A percentile compares a stretch with the other conserved stretches of the same genome.
Conservation (phyloP, 805 yeast species). For the Candida koratica region DNA sequence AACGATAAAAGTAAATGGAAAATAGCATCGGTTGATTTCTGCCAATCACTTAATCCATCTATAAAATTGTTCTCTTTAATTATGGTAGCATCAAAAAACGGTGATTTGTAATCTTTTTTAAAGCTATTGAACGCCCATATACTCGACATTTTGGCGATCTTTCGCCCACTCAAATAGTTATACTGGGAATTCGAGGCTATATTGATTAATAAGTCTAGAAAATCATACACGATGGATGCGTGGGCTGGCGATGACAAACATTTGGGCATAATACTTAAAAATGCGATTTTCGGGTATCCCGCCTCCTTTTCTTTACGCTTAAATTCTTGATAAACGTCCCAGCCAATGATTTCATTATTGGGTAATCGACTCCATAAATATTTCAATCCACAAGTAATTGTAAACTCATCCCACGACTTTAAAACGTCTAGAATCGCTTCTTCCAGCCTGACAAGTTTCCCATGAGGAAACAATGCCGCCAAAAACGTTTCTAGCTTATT, state of each 20-base stretch:
- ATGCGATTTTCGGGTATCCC: conserved; percentile 67
- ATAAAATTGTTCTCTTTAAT: conserved; percentile 42
- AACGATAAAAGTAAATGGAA: conserved; percentile 77
- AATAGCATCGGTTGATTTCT: conserved; percentile 79
- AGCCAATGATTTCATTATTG: conserved; percentile 74
- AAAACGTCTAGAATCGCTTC: conserved; percentile 33
- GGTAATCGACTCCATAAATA: conserved; percentile 87
- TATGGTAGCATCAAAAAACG: conserved; percentile 37
- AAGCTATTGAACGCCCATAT: conserved; percentile 74
- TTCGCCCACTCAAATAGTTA: conserved; percentile 75
- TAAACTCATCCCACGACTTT: conserved; percentile 54
- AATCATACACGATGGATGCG: conserved; percentile 85
- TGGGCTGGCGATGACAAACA: conserved; percentile 81
- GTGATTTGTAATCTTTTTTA: conserved; percentile 19
- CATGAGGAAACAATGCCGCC: conserved; percentile 55
- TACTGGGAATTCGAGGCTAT: conserved; percentile 74
- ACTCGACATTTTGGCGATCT: conserved; percentile 76
- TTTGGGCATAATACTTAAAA: conserved; percentile 77
- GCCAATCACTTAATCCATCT: conserved; percentile 74
- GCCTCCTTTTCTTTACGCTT: conserved; percentile 60
- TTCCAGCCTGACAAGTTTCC: conserved; percentile 35
- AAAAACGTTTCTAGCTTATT: conserved; percentile 55
- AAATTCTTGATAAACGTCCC: conserved; percentile 77
- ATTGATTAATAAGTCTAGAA: conserved; percentile 73
- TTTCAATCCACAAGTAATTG: conserved; percentile 69